Base-by-base conservation (phyloP, 805 yeast genomes). In the Saccharomyces mikatae region DNA sequence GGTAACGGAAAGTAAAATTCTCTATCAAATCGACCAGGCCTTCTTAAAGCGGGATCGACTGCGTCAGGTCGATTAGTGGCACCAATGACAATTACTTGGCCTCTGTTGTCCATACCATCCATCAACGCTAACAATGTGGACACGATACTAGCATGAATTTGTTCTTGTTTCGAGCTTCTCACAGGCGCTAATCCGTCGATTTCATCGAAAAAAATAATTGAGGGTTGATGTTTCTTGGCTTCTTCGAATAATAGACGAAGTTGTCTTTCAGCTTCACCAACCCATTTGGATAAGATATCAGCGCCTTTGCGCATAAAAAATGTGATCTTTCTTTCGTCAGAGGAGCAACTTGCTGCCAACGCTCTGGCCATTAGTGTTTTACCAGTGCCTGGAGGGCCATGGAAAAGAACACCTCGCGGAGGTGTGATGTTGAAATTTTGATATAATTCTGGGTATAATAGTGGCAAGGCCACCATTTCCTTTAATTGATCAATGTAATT, bases 331-430 rank as follows among this genome's bases (percentile, higher is more conserved):
- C 86, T 77, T 13, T 84, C 84, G 17, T 87, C 84, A 0, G 95
- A 82, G 0, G 96, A 87, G 62, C 96, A 90, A 60, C 96, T 87
- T 0, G 98, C 94, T 1, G 99, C 99, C 51, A 94, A 74, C 0
- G 99, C 99, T 56, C 99, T 75, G 0, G 99, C 99, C 96, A 94
- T 89, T 52, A 94, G 78, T 0, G 99, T 94, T 68, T 94, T 94
- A 78, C 99, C 99, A 0, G 99, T 94, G 59, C 99, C 99, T 2
- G 99, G 99, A 4, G 99, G 99, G 49, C 99, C 99, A 71, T 94
- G 99, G 72, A 94, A 94, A 53, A 94, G 71, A 0, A 94, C 99
- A 58, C 99, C 99, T 60, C 99, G 76, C 21, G 99, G 99, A 1
- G 99, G 98, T 0, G 97, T 89, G 36, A 92, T 89, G 54, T 83